Percentiles rank a stretch among this genome's conserved stretches.
These are phyloP conservation scores for Sonneratia alba DNA, from an alignment of 345 rosid species.

Conservation along the genomic window DNA sequence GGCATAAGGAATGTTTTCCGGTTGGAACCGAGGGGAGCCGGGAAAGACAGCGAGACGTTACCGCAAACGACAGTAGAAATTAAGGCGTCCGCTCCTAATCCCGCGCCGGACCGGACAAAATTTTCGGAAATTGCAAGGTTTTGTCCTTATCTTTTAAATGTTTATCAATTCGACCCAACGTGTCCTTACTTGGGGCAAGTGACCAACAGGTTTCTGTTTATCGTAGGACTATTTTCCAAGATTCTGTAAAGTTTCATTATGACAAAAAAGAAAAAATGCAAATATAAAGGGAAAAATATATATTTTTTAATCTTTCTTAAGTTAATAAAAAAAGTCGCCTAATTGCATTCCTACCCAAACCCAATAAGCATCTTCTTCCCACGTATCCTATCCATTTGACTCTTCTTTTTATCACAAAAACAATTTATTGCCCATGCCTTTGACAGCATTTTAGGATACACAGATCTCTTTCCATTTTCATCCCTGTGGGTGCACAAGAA, in stretches of 20 bases:
- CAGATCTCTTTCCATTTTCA: neutral
- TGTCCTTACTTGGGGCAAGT: neutral
- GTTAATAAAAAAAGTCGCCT: neutral
- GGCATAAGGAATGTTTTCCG: conserved; percentile 2
- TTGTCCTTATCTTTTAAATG: neutral
- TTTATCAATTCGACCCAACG: neutral
- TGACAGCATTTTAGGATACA: neutral
- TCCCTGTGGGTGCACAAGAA: neutral
- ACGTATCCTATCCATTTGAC: neutral
- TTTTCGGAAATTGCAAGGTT: neutral
- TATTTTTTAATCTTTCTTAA: neutral
- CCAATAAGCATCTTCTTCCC: neutral
- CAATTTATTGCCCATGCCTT: neutral
- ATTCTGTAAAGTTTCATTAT: neutral
- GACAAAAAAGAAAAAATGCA: neutral
- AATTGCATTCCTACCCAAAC: neutral
- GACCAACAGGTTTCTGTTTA: neutral
- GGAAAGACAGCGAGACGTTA: neutral
- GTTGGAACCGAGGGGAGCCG: neutral
- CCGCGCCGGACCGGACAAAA: neutral
- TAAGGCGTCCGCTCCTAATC: neutral
- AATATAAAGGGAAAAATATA: no score
- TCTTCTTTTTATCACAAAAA: neutral
- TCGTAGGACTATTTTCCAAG: neutral
- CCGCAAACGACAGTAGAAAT: neutral